Conservation (phyloP, 805 yeast species). For the Kodamaea hsintzibuensis region DNA sequence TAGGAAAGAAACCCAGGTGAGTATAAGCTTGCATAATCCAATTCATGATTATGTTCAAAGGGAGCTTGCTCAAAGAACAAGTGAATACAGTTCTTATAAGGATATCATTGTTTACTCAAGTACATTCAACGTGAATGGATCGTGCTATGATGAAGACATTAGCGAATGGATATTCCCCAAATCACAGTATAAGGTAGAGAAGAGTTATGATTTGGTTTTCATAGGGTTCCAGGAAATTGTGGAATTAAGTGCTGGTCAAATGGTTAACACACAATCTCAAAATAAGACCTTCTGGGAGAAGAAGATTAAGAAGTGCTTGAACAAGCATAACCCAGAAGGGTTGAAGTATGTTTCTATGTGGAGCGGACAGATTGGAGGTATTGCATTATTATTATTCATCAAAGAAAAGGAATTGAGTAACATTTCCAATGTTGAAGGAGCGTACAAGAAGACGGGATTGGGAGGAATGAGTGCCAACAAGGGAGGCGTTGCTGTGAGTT, state of each 20-base stretch:
- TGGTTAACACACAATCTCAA: slow-evolving; percentile 72
- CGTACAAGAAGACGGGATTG: slow-evolving; percentile 85
- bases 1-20: slow-evolving; percentile 45
- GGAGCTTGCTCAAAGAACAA: slow-evolving; percentile 40
- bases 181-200: slow-evolving; percentile 25
- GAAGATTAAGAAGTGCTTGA: slow-evolving; percentile 52
- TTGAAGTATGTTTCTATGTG: slow-evolving; percentile 58
- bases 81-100: slow-evolving; percentile 40
- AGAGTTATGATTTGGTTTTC: slow-evolving; percentile 65
- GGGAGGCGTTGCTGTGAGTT: slow-evolving; percentile 76
- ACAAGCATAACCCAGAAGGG: slow-evolving; percentile 31
- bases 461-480: slow-evolving; percentile 87
- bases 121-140: slow-evolving; percentile 58
- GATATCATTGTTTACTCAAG: slow-evolving; percentile 48
- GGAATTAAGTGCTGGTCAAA: slow-evolving; percentile 80
- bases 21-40: slow-evolving; percentile 50
- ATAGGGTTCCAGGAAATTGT: slow-evolving; percentile 89
- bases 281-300: slow-evolving; percentile 66
- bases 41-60: slow-evolving; percentile 51
- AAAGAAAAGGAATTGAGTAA: slow-evolving; percentile 50
- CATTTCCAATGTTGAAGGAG: slow-evolving; percentile 65
- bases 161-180: slow-evolving; percentile 48
- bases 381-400: slow-evolving; percentile 68
- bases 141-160: slow-evolving; percentile 43
- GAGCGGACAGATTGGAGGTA: slow-evolving; percentile 85